phyloP scores from a whole-genome alignment of 2,329 filamentous ascomycete genomes.

The Mariannaea sp. region DNA sequence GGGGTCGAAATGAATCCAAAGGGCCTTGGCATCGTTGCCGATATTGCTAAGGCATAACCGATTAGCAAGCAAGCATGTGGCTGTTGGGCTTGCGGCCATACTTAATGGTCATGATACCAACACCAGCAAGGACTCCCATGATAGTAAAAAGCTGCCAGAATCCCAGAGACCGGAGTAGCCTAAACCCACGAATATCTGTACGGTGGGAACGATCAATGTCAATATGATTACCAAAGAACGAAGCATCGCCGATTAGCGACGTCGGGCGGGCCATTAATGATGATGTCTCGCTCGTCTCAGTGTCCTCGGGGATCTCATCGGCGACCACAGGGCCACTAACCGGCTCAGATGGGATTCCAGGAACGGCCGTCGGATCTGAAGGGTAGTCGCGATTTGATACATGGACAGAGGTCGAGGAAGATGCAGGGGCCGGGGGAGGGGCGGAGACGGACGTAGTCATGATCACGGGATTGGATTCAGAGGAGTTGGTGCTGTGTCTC shows the following conservation, averaged over 20 bases:
- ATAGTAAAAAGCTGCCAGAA: conserved; percentile 92
- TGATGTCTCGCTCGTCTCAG: conserved; percentile 72
- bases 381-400: conserved; percentile 5
- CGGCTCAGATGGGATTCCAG: conserved; percentile 36
- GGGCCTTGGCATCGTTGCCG: conserved; percentile 82
- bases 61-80: neutral
- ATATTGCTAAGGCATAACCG: conserved; percentile 75
- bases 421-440: conserved; percentile 1
- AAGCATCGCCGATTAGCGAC: conserved; percentile 54
- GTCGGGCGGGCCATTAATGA: conserved; percentile 74
- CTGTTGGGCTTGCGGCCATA: conserved; percentile 51
- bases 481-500: conserved; percentile 41
- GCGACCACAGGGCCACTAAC: conserved; percentile 35
- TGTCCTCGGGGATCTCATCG: conserved; percentile 37
- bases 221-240: conserved; percentile 62
- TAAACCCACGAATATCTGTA: conserved; percentile 88
- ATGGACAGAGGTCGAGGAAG: conserved; percentile 20
- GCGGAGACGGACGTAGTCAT: too few relatives aligned
- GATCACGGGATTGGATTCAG: too few relatives aligned
- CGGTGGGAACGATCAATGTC: conserved; percentile 76
- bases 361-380: conserved; percentile 31
- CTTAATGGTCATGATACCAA: conserved; percentile 99
- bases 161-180: conserved; percentile 71
- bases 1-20: conserved; percentile 86
- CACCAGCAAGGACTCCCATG: conserved; percentile 88